These are phyloP conservation scores for Chlorella sp. DNA, from an alignment of 139 green algal genomes.

Conservation along the genomic window DNA sequence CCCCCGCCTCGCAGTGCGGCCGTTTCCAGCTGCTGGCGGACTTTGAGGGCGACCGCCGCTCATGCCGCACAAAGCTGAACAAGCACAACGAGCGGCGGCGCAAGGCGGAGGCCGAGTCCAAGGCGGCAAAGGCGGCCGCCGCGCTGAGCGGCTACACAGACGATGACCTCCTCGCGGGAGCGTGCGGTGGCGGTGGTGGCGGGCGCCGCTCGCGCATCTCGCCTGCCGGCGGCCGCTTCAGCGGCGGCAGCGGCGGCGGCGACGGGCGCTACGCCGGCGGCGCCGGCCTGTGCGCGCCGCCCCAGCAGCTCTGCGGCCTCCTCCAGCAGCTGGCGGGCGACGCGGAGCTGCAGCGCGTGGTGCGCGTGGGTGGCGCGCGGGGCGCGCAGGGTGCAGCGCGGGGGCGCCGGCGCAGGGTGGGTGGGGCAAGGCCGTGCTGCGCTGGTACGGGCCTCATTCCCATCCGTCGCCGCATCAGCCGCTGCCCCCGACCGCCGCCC, in stretches of 20 bases:
- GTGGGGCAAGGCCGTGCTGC: too few relatives aligned
- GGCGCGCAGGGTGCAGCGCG: not conserved
- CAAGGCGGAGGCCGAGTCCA: constrained; percentile 24
- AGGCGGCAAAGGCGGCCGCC: not conserved
- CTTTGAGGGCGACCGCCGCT: constrained; percentile 51
- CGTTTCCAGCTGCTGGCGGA: constrained; percentile 39
- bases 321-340: too few relatives aligned
- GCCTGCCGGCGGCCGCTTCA: not conserved
- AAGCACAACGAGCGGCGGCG: constrained; percentile 69
- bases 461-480: too few relatives aligned
- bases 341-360: too few relatives aligned
- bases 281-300: not conserved
- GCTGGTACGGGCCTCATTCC: too few relatives aligned
- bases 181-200: not conserved
- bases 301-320: too few relatives aligned
- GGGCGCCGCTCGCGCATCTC: not conserved
- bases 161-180: too few relatives aligned
- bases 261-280: not conserved
- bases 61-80: constrained; percentile 51
- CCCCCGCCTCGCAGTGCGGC: too few relatives aligned
- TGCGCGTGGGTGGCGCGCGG: not conserved
- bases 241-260: too few relatives aligned
- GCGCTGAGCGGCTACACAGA: too few relatives aligned
- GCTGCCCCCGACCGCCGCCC: too few relatives aligned
- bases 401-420: too few relatives aligned